phyloP scores from a whole-genome alignment of 495 filamentous ascomycete genomes.

The Lophiostoma macrostomum region DNA sequence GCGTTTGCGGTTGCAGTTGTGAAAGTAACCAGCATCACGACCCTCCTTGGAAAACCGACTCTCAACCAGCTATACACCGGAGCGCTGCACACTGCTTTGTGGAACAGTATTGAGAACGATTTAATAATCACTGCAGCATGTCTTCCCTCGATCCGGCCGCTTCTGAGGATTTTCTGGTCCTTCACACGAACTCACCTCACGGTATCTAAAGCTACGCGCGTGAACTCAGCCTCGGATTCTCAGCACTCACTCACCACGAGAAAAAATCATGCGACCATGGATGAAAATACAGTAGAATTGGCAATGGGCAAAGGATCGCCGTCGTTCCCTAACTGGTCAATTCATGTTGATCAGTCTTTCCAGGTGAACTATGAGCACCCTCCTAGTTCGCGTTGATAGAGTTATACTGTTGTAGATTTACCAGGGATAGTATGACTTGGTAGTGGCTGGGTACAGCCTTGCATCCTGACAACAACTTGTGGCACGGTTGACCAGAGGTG shows the following conservation, averaged over 20 bases:
- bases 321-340: too few species aligned
- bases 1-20: constrained; percentile 6
- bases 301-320: not conserved
- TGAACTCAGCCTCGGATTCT: not conserved
- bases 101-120: constrained; percentile 14
- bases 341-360: not conserved
- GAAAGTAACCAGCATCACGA: constrained; percentile 1
- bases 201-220: not conserved
- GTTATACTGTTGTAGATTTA: too few species aligned
- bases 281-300: not conserved
- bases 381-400: too few species aligned
- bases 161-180: not conserved
- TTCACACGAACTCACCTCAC: constrained; percentile 1
- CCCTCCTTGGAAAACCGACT: constrained; percentile 3
- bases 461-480: too few species aligned
- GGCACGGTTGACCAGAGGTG: too few species aligned
- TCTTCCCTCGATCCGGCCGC: constrained; percentile 2
- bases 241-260: not conserved
- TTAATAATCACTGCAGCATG: constrained; percentile 9
- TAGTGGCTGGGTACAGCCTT: too few species aligned
- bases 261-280: not conserved
- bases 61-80: not conserved
- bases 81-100: constrained; percentile 4
- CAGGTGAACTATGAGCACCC: not conserved
- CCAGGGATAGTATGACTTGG: too few species aligned